Base-by-base conservation (phyloP, 2,329 filamentous ascomycete genomes). In the Epichloe baconii region DNA sequence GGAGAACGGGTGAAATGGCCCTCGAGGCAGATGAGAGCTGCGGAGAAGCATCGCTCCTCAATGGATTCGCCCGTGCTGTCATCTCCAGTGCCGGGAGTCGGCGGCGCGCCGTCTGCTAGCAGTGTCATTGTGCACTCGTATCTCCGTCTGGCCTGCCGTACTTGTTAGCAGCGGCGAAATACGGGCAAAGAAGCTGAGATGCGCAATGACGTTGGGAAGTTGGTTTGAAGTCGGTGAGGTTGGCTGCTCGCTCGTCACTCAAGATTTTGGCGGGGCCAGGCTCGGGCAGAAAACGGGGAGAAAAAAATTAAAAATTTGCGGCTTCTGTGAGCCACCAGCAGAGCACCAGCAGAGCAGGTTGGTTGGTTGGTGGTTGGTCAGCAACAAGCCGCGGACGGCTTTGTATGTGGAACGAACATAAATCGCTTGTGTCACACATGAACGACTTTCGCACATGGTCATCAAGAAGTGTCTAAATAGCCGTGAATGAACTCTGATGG, bases 11-110 rank as follows among this genome's bases (percentile, higher is more conserved):
- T 76, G 61, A 79, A 81, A 65, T 82, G 78, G 44, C 76, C 76
- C 62, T 83, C 79, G 50, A 83, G 71, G 58, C 76, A 77, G 59
- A 81, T 75, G 61, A 84, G 70, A 15, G 76, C 78, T 1, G 76
- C 76, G 2, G 74, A 72, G 64, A 84, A 83, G 62, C 72, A 76
- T 53, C 80, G 71, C 67, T 84, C 80, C 65, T 84, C 80, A 60
- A 83, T 80, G 38, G 76, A 76, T 62, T 80, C 66, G 47, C 40
- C 40, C 35, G 60, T 61, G 12, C 53, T 45, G 14, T 58, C 59
- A 34, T 56, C 54, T 19, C 52, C 55, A 14, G 49, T 45, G 10
- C 59, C 58, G 8, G 49, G 35, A 14, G 52, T 37, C n/a, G 58
- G 36, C 35, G 50, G 53, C 6, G 51, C 54, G 35, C 58, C 56